Conservation (phyloP, 2,329 filamentous ascomycete species). For the Neofusicoccum kwambonambiense region DNA sequence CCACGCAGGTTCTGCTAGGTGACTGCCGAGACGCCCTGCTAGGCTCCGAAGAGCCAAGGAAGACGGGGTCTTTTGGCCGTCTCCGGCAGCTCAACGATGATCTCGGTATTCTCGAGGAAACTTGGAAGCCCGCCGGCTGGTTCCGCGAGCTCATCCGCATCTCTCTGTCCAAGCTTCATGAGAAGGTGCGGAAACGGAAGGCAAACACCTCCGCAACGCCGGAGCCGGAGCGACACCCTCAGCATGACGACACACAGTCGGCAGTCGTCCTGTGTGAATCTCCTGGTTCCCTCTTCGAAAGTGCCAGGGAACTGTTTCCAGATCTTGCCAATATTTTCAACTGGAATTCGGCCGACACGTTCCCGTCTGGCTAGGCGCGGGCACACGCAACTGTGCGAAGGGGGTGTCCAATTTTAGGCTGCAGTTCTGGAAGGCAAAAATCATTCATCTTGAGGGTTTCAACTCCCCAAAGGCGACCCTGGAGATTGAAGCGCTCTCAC, state of each 20-base stretch:
- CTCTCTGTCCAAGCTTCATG: constrained; percentile 3
- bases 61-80: neutral
- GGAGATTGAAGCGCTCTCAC: no score
- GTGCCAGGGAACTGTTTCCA: constrained; percentile 4
- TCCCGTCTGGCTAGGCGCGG: neutral
- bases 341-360: neutral
- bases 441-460: no score
- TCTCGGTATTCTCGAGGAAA: neutral
- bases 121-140: constrained; percentile 1
- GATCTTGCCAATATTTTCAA: neutral
- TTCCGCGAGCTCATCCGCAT: constrained; percentile 8
- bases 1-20: neutral
- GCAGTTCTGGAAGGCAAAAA: no score
- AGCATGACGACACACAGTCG: neutral
- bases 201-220: neutral
- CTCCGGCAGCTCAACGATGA: constrained; percentile 1
- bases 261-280: neutral
- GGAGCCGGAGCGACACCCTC: neutral
- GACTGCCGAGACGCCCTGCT: neutral
- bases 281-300: neutral
- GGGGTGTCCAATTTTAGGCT: no score
- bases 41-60: neutral
- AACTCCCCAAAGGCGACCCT: no score
- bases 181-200: neutral
- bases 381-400: no score